phyloP scores from a whole-genome alignment of 2,329 filamentous ascomycete species.

The Trichoderma endophyticum region DNA sequence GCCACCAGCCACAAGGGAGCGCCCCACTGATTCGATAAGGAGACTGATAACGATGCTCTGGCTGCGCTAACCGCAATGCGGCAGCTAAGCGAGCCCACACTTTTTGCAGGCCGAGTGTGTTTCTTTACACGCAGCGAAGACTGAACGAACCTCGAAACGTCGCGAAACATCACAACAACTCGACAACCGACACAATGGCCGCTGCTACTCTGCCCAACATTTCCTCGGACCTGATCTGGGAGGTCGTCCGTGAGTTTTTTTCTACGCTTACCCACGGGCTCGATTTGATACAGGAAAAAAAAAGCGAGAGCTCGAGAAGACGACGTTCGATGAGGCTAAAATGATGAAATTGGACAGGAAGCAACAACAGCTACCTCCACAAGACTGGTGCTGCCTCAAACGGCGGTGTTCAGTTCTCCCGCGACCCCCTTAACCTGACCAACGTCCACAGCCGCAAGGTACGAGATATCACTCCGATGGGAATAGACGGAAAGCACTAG shows the following conservation, averaged over 20 bases:
- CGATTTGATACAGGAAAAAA: not conserved
- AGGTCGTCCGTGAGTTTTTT: slow-evolving; percentile 78
- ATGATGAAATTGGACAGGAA: slow-evolving; percentile 52
- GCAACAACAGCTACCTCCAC: slow-evolving; percentile 85
- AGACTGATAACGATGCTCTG: slow-evolving; percentile 11
- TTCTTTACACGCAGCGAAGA: not conserved
- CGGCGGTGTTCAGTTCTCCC: slow-evolving; percentile 86
- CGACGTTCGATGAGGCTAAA: slow-evolving; percentile 20
- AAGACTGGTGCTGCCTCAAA: slow-evolving; percentile 73
- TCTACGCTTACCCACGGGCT: no score
- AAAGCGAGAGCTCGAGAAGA: not conserved
- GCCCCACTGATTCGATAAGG: slow-evolving; percentile 15
- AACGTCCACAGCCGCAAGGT: slow-evolving; percentile 94
- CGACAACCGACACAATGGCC: slow-evolving; percentile 51
- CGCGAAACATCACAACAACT: slow-evolving; percentile 27
- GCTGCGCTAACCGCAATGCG: slow-evolving; percentile 30
- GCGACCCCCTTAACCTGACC: slow-evolving; percentile 87
- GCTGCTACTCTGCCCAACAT: slow-evolving; percentile 64
- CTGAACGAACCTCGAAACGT: slow-evolving; percentile 17
- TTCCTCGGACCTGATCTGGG: slow-evolving; percentile 90
- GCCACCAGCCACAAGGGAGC: not conserved
- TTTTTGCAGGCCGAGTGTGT: slow-evolving; percentile 23
- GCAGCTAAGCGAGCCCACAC: slow-evolving; percentile 43
- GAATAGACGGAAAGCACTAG: not conserved
- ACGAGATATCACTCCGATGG: slow-evolving; percentile 23